Evolutionary conservation across 1,284 basidiomycete genomes (phyloP), one percentile per base, ranked within the genome.

Genomic region (Trametes hirsuta): DNA sequence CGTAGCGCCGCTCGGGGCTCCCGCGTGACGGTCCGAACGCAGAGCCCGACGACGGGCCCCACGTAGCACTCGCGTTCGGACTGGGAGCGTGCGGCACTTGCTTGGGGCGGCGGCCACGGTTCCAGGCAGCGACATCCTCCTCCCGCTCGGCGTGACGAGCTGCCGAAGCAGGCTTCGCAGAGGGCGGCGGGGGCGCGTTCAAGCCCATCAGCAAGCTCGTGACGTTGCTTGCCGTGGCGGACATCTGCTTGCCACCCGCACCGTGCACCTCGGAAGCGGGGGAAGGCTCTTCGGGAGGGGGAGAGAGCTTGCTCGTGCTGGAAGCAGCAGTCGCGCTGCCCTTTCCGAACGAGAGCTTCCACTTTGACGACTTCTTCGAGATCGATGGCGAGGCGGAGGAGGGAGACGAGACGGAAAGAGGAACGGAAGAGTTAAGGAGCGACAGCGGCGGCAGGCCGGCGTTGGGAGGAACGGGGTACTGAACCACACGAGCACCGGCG

Each of bases 291-390:
- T 83, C 82, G 12, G 76, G 71, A 6, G 80, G 74, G 34, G 81
- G 75, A 61, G 56, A 73, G 70, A 56, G 72, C 74, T 63, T 67
- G 49, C 59, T 56, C 47, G 58, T 55, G 25, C 61, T 58, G 11
- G 61, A 30, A 11, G 55, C 37, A 6, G 55, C 46, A 37, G 48
- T 57, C 75, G 68, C 59, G 76, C 57, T 81, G 68, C 76, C 81
- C 75, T 86, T 88, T 34, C 87, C 87, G 70, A 93, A 90, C 55
- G 84, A 79, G 55, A 91, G 79, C 71, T 89, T 91, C 90, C 90
- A 93, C 71, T 87, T 91, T 47, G 86, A 89, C 55, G 87, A 76
- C 77, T 92, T 93, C 82, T 92, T 93, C 53, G 77, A 79, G 54
- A 84, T 81, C 37, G 71, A 60, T 14, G 71, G 75, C 64, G 64